These are phyloP conservation scores for Aspergillus diversus DNA, from an alignment of 495 filamentous ascomycete genomes.

Conservation along the genomic window DNA sequence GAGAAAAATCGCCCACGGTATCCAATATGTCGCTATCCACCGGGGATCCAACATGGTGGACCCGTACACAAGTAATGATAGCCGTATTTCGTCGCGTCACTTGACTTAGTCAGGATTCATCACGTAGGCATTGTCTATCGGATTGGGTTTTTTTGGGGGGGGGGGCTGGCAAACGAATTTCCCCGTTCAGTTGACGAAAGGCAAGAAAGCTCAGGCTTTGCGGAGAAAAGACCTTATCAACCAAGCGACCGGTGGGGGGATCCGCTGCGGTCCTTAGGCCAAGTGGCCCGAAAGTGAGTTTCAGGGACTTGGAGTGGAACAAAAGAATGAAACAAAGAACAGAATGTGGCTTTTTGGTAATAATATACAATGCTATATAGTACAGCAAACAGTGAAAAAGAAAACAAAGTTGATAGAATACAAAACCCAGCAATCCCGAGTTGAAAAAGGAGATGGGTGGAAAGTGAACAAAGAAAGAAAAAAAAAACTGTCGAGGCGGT, in stretches of 20 bases:
- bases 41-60: conserved; percentile 16
- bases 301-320: not conserved
- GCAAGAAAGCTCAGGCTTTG: not conserved
- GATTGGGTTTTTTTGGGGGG: not conserved
- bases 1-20: conserved; percentile 18
- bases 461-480: not conserved
- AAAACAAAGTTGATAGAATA: too few species aligned
- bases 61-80: not conserved
- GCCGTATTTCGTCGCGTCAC: not conserved
- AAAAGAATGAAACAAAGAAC: not conserved
- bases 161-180: too few species aligned
- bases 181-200: too few species aligned
- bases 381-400: not conserved
- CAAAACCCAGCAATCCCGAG: too few species aligned
- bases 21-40: conserved; percentile 22
- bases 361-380: not conserved
- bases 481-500: not conserved
- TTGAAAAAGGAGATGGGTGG: not conserved
- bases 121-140: not conserved
- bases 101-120: conserved; percentile 5
- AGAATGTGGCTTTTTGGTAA: not conserved
- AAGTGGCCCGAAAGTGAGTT: not conserved
- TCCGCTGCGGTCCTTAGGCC: not conserved
- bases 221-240: conserved; percentile 1
- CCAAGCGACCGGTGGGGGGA: not conserved